A percentile compares a stretch with the other conserved stretches of the same genome.
phyloP scores from a whole-genome alignment of 2,329 filamentous ascomycete species.

The Pseudogymnoascus sp. region DNA sequence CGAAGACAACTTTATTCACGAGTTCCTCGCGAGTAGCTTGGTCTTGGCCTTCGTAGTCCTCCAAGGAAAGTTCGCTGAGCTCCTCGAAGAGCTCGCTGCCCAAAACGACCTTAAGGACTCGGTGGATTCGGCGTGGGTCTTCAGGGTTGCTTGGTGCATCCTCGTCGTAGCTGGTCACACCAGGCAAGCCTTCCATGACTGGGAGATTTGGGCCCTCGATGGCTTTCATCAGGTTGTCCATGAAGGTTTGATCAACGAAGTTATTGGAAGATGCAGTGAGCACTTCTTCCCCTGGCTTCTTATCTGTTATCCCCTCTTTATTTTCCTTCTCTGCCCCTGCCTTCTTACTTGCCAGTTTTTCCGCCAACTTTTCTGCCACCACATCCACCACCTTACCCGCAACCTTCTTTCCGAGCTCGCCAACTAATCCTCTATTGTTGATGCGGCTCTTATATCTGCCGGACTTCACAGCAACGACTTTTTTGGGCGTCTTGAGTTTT shows the following conservation, averaged over 20 bases:
- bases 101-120: background rate
- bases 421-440: background rate
- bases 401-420: background rate
- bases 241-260: background rate
- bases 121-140: background rate
- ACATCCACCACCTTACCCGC: background rate
- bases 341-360: background rate
- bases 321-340: background rate
- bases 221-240: background rate
- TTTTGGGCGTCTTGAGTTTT: background rate
- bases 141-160: background rate
- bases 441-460: background rate
- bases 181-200: background rate
- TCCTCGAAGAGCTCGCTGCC: background rate
- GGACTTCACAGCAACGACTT: background rate
- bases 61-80: background rate
- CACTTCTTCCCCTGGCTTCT: background rate
- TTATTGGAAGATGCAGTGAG: background rate
- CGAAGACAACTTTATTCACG: background rate
- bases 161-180: background rate
- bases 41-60: background rate
- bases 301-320: background rate
- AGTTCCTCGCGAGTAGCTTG: background rate
- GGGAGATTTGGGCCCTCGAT: background rate
- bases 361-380: background rate